phyloP scores from a whole-genome alignment of 805 yeast genomes.

The Priceomyces melissophilus region DNA sequence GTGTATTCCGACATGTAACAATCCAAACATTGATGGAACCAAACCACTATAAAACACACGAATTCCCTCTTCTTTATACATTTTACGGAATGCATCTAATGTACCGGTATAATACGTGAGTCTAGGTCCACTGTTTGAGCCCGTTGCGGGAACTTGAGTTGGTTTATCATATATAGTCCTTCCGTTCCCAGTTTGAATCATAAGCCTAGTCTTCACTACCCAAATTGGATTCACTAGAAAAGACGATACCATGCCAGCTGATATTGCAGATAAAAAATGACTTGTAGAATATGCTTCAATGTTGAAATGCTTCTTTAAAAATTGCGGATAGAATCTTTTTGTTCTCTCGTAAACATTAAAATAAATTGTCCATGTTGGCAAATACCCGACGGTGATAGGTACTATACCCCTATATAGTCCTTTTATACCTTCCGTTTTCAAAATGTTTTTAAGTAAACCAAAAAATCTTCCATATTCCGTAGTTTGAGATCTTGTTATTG shows the following conservation, averaged over 20 bases:
- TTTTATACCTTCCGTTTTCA: slow-evolving; percentile 70
- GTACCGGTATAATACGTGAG: slow-evolving; percentile 65
- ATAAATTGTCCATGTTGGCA: slow-evolving; percentile 97
- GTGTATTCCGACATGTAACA: slow-evolving; percentile 92
- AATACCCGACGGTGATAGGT: slow-evolving; percentile 90
- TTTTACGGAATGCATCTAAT: slow-evolving; percentile 74
- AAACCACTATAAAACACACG: slow-evolving; percentile 84
- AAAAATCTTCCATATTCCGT: slow-evolving; percentile 46
- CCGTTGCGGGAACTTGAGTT: slow-evolving; percentile 5
- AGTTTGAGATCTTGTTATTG: slow-evolving; percentile 13
- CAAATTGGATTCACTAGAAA: slow-evolving; percentile 90
- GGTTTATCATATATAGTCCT: slow-evolving; percentile 26
- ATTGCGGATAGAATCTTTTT: slow-evolving; percentile 50
- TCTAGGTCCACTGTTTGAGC: slow-evolving; percentile 9
- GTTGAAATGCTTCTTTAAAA: slow-evolving; percentile 27
- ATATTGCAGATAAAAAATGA: slow-evolving; percentile 63
- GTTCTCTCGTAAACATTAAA: slow-evolving; percentile 85
- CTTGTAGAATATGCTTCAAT: slow-evolving; percentile 23
- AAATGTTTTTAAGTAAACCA: slow-evolving; percentile 63
- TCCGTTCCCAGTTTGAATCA: slow-evolving; percentile 69
- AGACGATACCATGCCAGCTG: slow-evolving; percentile 87
- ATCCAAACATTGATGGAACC: slow-evolving; percentile 85
- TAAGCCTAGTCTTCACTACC: slow-evolving; percentile 94
- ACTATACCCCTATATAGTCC: slow-evolving; percentile 89
- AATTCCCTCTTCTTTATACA: slow-evolving; percentile 77